phyloP scores from a whole-genome alignment of 78 protist species.

The Dictyostelium purpureum region DNA sequence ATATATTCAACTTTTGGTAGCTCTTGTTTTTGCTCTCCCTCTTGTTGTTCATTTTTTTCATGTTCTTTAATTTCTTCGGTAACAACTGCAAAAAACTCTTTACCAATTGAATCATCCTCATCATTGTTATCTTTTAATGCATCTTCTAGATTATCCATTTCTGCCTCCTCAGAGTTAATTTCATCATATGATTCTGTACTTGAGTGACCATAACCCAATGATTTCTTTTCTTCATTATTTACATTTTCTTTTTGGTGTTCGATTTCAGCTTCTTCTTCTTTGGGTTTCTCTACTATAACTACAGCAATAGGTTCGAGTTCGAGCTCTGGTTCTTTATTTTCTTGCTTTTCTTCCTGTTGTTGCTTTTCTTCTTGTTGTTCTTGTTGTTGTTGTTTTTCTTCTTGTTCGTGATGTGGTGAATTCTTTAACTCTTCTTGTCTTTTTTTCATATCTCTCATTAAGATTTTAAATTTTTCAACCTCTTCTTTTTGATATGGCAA shows the following conservation, averaged over 20 bases:
- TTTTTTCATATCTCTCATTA: background rate
- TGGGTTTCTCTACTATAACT: background rate
- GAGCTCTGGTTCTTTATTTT: background rate
- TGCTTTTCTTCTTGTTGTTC: background rate
- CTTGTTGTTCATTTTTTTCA: background rate
- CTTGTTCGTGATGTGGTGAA: background rate
- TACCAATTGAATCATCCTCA: background rate
- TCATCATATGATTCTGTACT: constrained; percentile 2
- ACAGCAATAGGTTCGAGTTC: background rate
- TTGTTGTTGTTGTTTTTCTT: background rate
- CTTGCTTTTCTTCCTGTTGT: background rate
- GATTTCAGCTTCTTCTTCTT: background rate
- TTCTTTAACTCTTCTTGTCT: background rate
- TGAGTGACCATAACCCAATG: too few relatives aligned
- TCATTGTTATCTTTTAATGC: background rate
- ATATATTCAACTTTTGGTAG: background rate
- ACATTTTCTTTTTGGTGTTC: background rate
- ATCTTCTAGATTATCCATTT: too few relatives aligned
- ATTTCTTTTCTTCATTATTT: too few relatives aligned
- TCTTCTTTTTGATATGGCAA: constrained; percentile 9
- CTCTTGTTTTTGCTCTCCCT: background rate
- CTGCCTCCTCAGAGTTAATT: constrained; percentile 1
- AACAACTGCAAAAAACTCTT: background rate
- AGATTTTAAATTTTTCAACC: background rate
- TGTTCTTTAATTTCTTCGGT: too few relatives aligned